Base-by-base conservation (phyloP, 2,329 filamentous ascomycete genomes). In the Pseudogymnoascus sp. region DNA sequence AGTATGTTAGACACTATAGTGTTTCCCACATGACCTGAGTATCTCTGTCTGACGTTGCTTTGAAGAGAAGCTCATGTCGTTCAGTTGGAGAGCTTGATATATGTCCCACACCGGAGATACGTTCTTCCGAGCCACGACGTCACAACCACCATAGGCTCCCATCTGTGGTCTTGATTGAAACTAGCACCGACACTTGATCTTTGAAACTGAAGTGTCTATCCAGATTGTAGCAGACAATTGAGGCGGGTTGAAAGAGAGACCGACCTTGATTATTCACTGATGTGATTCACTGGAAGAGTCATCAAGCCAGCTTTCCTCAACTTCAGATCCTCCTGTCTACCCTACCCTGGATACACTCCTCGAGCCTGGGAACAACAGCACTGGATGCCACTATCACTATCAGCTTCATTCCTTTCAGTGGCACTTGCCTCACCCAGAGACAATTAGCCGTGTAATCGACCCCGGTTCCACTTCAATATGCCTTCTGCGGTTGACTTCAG, bases 401-500 rank as follows among this genome's bases (percentile, higher is more conserved):
- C 28, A 56, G 16, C 16, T 33, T 56, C 11, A 56, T 21, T 56
- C 16, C 28, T 35, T 56, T 56, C 16, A 35, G 50, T 33, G 50
- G 50, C 16, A 18, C 33, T 18, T 56, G 28, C 18, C n/a, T 56
- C 11, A 5, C 2, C 16, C 16, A 1, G 21, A 35, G 50, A 31
- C 16, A 33, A 12, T 56, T 33, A 56, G 50, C 28, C 25, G 50
- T 16, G 25, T 56, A 56, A 14, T 14, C 16, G 50, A 18, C 18
- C 16, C 28, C 50, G 11, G 28, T n/a, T 16, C 12, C 28, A 10
- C 50, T 33, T 56, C 59, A 40, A 16, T 38, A 69, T 69, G 67
- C 66, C 66, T 31, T 65, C 61, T 11, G 56, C 62, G 31, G 31
- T 61, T 31, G 63, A 63, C 23, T 63, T 47, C 40, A 33, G 38